Evolutionary conservation across 129 eudicot species (phyloP).

Genomic region (Artemisia argyi): DNA sequence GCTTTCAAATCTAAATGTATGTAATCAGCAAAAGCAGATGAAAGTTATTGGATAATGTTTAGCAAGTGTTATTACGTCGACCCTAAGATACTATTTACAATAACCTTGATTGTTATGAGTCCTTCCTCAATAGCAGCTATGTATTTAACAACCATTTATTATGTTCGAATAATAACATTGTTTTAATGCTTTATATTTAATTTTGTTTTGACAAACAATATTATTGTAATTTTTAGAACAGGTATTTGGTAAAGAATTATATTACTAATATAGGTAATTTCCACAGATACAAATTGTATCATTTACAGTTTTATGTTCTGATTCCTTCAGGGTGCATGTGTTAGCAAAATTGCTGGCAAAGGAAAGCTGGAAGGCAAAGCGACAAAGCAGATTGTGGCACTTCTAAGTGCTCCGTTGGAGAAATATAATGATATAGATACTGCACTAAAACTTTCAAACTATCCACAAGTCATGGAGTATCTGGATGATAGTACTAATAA

Average conservation of each 20-base stretch:
- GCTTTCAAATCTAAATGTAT: neutral
- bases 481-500: conserved; percentile 76
- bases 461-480: conserved; percentile 86
- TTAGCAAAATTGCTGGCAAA: conserved; percentile 71
- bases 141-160: too few relatives aligned
- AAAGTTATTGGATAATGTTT: neutral
- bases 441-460: conserved; percentile 88
- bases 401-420: conserved; percentile 96
- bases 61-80: neutral
- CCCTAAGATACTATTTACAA: too few relatives aligned
- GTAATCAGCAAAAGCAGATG: conserved; percentile 4
- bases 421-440: conserved; percentile 89
- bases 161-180: neutral
- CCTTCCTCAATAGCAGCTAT: too few relatives aligned
- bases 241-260: too few relatives aligned
- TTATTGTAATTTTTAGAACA: neutral
- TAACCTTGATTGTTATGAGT: too few relatives aligned
- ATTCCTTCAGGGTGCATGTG: conserved; percentile 84
- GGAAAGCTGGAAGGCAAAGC: conserved; percentile 87
- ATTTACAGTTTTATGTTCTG: conserved; percentile 15
- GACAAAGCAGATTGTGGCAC: conserved; percentile 89
- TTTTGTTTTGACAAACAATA: conserved; percentile 1
- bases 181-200: too few relatives aligned
- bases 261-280: neutral
- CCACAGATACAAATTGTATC: conserved; percentile 9